phyloP scores from a whole-genome alignment of 176 grass and related monocot genomes.

The Oryza coarctata region DNA sequence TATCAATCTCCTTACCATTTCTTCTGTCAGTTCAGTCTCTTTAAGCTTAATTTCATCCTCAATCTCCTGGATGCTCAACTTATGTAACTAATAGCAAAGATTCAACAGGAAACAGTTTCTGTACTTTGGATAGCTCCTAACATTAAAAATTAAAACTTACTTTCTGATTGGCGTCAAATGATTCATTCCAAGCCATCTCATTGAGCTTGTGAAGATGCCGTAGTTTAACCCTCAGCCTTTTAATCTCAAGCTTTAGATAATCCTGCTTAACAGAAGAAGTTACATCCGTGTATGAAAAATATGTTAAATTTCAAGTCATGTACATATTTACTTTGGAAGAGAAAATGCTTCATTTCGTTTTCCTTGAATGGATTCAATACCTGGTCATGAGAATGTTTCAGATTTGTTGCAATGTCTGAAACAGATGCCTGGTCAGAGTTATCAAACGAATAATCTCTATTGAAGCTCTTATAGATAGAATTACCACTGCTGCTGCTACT shows the following conservation, averaged over 20 bases:
- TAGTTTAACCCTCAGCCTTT: constrained; percentile 50
- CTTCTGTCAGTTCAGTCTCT: constrained; percentile 44
- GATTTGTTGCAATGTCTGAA: constrained; percentile 26
- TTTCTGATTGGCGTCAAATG: constrained; percentile 28
- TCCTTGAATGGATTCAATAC: constrained; percentile 26
- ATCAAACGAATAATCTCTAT: constrained; percentile 22
- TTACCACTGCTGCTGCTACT: constrained; percentile 51
- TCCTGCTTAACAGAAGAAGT: constrained; percentile 35
- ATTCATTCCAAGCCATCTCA: constrained; percentile 42
- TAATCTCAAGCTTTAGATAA: constrained; percentile 59
- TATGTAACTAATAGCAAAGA: constrained; percentile 29
- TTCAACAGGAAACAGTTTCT: not conserved
- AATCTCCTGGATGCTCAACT: constrained; percentile 5
- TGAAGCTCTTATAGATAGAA: constrained; percentile 50
- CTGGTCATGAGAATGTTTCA: constrained; percentile 29
- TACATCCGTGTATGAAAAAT: not conserved
- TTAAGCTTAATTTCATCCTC: constrained; percentile 52
- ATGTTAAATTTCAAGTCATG: not conserved
- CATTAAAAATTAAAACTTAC: constrained; percentile 39
- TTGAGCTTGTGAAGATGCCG: constrained; percentile 44
- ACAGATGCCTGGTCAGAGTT: constrained; percentile 26
- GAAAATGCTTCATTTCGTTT: not conserved
- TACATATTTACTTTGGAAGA: not conserved
- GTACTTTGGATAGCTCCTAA: not conserved
- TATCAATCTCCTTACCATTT: constrained; percentile 35